Evolutionary conservation across 352 stramenopile species (phyloP).

Genomic region (Pythium chondricola): DNA sequence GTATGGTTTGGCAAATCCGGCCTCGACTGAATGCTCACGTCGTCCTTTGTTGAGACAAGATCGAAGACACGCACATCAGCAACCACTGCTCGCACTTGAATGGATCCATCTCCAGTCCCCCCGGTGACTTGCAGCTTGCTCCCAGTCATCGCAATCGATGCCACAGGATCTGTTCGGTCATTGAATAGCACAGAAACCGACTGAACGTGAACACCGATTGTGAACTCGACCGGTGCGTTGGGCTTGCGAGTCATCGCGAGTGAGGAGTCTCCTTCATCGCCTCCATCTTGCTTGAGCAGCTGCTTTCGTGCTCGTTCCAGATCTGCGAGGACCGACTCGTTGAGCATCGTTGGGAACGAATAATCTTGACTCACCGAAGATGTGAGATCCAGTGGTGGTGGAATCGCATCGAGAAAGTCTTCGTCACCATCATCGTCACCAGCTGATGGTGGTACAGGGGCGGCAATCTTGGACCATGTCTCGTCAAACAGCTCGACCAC

Average conservation of each 20-base stretch:
- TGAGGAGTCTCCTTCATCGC: not conserved
- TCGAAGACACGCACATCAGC: slow-evolving; percentile 73
- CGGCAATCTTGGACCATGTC: slow-evolving; percentile 41
- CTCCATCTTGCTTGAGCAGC: slow-evolving; percentile 33
- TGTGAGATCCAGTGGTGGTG: slow-evolving; percentile 53
- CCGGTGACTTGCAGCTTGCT: slow-evolving; percentile 12
- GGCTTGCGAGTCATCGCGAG: too few relatives aligned
- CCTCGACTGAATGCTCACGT: not conserved
- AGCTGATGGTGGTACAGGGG: slow-evolving; percentile 19
- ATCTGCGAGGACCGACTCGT: slow-evolving; percentile 75
- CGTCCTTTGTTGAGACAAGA: slow-evolving; percentile 29
- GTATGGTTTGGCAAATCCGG: not conserved
- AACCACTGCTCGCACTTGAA: slow-evolving; percentile 41
- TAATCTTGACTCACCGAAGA: slow-evolving; percentile 65
- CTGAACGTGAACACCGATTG: slow-evolving; percentile 47
- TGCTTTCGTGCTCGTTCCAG: slow-evolving; percentile 68
- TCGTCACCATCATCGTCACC: slow-evolving; percentile 23
- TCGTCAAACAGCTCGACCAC: slow-evolving; percentile 71
- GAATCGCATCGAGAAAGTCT: slow-evolving; percentile 24
- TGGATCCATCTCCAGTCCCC: slow-evolving; percentile 10
- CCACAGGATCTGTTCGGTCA: slow-evolving; percentile 56
- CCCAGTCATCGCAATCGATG: slow-evolving; percentile 50
- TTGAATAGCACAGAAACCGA: slow-evolving; percentile 77
- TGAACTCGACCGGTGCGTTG: slow-evolving; percentile 15
- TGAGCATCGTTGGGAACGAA: slow-evolving; percentile 59